phyloP scores from a whole-genome alignment of 257 asterid species.

The Solanum habrochaites region DNA sequence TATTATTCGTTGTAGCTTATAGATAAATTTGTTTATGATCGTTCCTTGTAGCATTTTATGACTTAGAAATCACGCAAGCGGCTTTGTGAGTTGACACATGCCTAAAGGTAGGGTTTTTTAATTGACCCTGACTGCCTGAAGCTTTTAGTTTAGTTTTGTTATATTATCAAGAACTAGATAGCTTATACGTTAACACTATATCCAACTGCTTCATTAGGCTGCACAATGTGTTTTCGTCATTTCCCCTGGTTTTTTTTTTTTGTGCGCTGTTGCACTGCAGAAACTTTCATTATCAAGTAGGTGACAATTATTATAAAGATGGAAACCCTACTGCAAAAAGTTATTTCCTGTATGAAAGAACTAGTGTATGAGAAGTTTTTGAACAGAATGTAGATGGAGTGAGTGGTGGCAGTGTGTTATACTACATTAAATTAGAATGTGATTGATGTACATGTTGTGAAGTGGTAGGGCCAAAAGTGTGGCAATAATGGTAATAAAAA shows the following conservation, averaged over 20 bases:
- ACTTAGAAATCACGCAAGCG: neutral
- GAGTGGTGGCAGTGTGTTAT: slow-evolving; percentile 34
- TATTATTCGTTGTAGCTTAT: neutral
- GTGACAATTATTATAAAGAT: slow-evolving; percentile 17
- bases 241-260: neutral
- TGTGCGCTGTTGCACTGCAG: neutral
- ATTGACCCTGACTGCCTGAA: neutral
- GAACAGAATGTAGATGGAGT: slow-evolving; percentile 25
- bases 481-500: slow-evolving; percentile 34
- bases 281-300: slow-evolving; percentile 17
- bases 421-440: slow-evolving; percentile 9
- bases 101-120: neutral
- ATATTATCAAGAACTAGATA: neutral
- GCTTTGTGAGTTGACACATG: neutral
- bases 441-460: slow-evolving; percentile 6
- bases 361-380: slow-evolving; percentile 25
- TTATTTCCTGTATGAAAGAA: slow-evolving; percentile 18
- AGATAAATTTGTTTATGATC: neutral
- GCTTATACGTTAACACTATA: neutral
- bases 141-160: neutral
- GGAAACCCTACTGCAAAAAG: slow-evolving; percentile 25
- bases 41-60: neutral
- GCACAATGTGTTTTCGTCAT: neutral
- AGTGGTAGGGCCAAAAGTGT: slow-evolving; percentile 38
- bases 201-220: neutral